These are phyloP conservation scores for Penicillium herquei DNA, from an alignment of 495 filamentous ascomycete genomes.

Conservation along the genomic window DNA sequence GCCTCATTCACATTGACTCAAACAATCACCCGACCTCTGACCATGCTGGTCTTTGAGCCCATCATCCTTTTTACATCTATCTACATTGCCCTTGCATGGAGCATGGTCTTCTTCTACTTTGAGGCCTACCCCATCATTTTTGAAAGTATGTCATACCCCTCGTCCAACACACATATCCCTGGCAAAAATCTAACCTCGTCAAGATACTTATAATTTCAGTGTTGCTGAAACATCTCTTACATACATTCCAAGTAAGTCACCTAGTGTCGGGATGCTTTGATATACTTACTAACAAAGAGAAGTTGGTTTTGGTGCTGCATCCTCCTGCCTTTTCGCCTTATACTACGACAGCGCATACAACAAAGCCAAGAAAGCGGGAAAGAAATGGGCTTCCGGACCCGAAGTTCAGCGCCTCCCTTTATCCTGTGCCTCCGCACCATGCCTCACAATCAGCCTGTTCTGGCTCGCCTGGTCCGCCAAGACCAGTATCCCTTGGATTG, in stretches of 20 bases:
- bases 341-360: constrained; percentile 55
- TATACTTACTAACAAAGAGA: constrained; percentile 9
- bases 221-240: constrained; percentile 40
- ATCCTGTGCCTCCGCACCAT: constrained; percentile 63
- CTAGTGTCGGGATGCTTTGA: no score
- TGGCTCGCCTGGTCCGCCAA: constrained; percentile 71
- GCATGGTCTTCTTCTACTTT: constrained; percentile 73
- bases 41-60: constrained; percentile 53
- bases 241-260: constrained; percentile 39
- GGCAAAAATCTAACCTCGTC: background rate
- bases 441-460: constrained; percentile 62
- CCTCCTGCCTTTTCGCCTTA: constrained; percentile 42
- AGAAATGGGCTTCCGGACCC: constrained; percentile 45
- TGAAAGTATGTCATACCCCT: constrained; percentile 24
- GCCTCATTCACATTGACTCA: constrained; percentile 39
- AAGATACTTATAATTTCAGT: constrained; percentile 35
- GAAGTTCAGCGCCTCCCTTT: constrained; percentile 67
- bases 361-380: constrained; percentile 34
- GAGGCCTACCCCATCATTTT: constrained; percentile 67
- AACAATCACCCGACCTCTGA: constrained; percentile 49
- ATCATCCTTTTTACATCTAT: constrained; percentile 66
- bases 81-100: constrained; percentile 67
- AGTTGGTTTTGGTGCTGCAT: constrained; percentile 39
- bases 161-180: background rate
- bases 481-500: constrained; percentile 56